Base-by-base conservation (phyloP, 345 rosid genomes). In the Linum tenue region DNA sequence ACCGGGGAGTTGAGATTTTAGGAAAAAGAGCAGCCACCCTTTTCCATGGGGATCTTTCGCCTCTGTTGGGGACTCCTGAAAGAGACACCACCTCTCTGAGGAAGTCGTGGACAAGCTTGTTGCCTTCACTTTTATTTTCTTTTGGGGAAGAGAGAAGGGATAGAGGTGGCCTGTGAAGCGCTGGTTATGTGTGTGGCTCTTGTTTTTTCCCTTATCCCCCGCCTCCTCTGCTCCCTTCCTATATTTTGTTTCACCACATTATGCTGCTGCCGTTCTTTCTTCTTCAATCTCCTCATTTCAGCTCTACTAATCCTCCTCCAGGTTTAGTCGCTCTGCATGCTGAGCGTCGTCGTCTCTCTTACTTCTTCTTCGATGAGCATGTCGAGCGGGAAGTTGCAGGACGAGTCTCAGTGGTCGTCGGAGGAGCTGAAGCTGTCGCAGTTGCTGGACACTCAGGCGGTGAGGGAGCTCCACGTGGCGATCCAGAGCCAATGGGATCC, bases 161-260 rank as follows among this genome's bases (percentile, higher is more conserved):
- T 81, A 69, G 67, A 70, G 72, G 82, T 67, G 4, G 40, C 72
- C 76, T 82, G 81, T 66, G 79, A 51, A 77, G 72, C 89, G 84
- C 80, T 77, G 75, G 81, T 85, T 85, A 59, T 78, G 76, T 86
- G 87, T 85, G 97, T 92, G 96, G 97, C 85, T 90, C 94, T 90
- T 22, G 31, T 22, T 90, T 88, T 92, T 92, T 74, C 97, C 89
- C 53, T 48, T 48, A 48, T 48, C 53, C 96, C 72, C 81, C 53
- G 60, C 67, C 66, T 69, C 67, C 77, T 67, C 61, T 59, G 6
- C 41, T 68, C 22, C 43, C 58, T 69, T 41, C 63, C 72, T 44
- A 1, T 48, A 48, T 44, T 7, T 44, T 44, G 10, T 15, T 36
- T 51, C 67, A 36, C 41, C 38, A 9, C 61, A 63, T 38, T 80